Percentiles rank a stretch among this genome's conserved stretches.
Conservation (phyloP, 148 eudicot species). For the Rhododendron ferrugineum region DNA sequence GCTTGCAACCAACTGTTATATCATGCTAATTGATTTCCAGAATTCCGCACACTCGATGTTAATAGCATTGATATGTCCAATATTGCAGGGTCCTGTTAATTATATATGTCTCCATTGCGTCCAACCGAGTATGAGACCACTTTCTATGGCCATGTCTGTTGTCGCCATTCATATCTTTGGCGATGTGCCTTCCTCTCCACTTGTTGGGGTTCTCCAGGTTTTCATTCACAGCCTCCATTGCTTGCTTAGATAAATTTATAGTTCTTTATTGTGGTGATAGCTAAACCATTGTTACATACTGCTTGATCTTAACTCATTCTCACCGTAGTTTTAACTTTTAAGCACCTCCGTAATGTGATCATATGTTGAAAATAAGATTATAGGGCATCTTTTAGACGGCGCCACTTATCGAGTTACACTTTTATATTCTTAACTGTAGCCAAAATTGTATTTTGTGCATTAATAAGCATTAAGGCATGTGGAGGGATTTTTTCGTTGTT, state of each 20-base stretch:
- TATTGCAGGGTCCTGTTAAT: slow-evolving; percentile 89
- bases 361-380: neutral
- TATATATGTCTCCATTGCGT: slow-evolving; percentile 81
- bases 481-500: neutral
- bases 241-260: neutral
- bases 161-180: slow-evolving; percentile 90
- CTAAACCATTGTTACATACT: neutral
- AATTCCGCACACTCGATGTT: neutral
- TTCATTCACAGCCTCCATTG: neutral
- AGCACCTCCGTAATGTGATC: neutral
- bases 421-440: neutral
- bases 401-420: neutral
- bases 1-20: neutral
- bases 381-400: neutral
- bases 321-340: neutral
- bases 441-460: neutral
- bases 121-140: slow-evolving; percentile 76
- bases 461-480: neutral
- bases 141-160: slow-evolving; percentile 93
- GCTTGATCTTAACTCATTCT: neutral
- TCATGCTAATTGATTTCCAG: neutral
- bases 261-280: neutral
- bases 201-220: slow-evolving; percentile 94
- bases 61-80: slow-evolving; percentile 1
- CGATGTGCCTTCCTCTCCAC: slow-evolving; percentile 97